A percentile compares a stretch with the other conserved stretches of the same genome.
phyloP scores from a whole-genome alignment of 306 rosid species.

The Quercus glauca region DNA sequence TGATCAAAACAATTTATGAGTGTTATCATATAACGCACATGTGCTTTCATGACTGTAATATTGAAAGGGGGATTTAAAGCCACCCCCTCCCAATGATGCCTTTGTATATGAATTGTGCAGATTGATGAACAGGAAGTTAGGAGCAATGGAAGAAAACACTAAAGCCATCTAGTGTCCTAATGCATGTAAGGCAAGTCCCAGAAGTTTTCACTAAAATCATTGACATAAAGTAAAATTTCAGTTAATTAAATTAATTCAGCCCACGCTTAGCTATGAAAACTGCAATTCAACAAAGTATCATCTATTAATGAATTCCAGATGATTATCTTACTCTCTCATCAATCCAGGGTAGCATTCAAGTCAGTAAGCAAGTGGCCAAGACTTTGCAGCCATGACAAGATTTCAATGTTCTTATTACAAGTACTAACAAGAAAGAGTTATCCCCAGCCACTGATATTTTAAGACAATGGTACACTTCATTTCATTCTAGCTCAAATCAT shows the following conservation, averaged over 20 bases:
- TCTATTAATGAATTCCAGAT: not conserved
- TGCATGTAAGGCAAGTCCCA: not conserved
- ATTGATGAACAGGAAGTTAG: not conserved
- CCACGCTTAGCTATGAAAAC: not conserved
- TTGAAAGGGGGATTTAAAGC: not conserved
- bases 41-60: not conserved
- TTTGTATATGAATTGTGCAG: too few relatives aligned
- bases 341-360: not conserved
- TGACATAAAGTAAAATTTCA: not conserved
- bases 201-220: not conserved
- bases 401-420: not conserved
- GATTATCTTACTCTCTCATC: not conserved
- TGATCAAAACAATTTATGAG: not conserved
- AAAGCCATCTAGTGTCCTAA: not conserved
- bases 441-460: not conserved
- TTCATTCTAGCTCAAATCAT: not conserved
- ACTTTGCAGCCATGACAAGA: not conserved
- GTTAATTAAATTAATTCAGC: not conserved
- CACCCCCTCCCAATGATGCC: too few relatives aligned
- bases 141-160: not conserved
- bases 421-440: too few relatives aligned
- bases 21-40: not conserved
- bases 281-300: not conserved
- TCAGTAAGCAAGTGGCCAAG: not conserved
- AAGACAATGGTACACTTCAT: not conserved